Base-by-base conservation (phyloP, 2,329 filamentous ascomycete species). In the Aspergillus spinulosporus region DNA sequence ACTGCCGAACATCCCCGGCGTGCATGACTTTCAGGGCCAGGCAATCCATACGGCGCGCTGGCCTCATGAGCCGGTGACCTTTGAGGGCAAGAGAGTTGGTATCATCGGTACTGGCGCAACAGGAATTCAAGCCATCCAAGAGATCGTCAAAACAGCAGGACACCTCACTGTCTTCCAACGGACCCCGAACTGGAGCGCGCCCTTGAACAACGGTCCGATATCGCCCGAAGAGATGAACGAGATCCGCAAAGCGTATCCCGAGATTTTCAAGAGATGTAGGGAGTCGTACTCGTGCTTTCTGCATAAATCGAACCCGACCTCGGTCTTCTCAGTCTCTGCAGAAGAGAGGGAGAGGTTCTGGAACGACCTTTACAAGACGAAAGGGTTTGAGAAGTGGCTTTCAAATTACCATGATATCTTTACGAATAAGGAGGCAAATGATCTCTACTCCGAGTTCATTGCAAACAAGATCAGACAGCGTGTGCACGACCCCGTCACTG, bases 141-240 rank as follows among this genome's bases (percentile, higher is more conserved):
- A 83, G 49, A 82, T 81, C 68, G 83, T 80, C 1, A 80, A 80
- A 1, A 66, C 74, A 4, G 84, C 80, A 0, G 78, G 76, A 3
- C 70, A 80, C 0, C 61, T 89, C 1, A 78, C 74, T 2, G 82
- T 89, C 36, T 88, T 88, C 66, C 85, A 88, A 62, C 80, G 86
- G 6, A 88, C 85, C 1, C 86, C 86, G 0, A 89, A 88, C 57
- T 73, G 87, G 5, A 84, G 83, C 0, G 63, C 88, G 0, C 85
- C 85, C 0, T 87, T 89, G 83, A 55, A 55, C 21, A 55, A 55
- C 40, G 29, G 12, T 2, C 14, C 9, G 5, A 55, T 55, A 4
- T 12, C 12, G 0, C 31, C 29, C 1, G 31, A 40, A 3, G 52
- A 55, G 28, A 55, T 55, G 52, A 21, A 43, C 3, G 8, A 39